A percentile compares a stretch with the other conserved stretches of the same genome.
Conservation (phyloP, 2,329 filamentous ascomycete genomes). For the Nothopassalora personata region DNA sequence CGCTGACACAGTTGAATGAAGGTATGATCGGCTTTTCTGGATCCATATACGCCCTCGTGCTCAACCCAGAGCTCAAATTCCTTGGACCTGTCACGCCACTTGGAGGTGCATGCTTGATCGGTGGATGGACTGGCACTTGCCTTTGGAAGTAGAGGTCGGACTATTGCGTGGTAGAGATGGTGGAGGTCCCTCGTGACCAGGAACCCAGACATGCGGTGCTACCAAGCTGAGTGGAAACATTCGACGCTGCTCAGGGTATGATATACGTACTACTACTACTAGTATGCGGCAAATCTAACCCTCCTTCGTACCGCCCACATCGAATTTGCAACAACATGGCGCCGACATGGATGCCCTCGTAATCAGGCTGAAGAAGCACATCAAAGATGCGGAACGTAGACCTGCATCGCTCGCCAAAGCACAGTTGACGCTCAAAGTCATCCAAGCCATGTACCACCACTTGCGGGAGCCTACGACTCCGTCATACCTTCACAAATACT, state of each 20-base stretch:
- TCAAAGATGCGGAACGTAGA: neutral
- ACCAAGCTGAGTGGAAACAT: neutral
- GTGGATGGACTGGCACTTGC: conserved; percentile 55
- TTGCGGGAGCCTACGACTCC: neutral
- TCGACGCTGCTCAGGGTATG: neutral
- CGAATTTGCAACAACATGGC: neutral
- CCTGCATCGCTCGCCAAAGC: neutral
- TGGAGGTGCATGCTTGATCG: conserved; percentile 60
- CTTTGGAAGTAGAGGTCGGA: conserved; percentile 32
- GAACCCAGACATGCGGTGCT: neutral
- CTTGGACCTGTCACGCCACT: conserved; percentile 62
- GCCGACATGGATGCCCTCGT: neutral
- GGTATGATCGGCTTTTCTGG: conserved; percentile 63
- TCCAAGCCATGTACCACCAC: neutral
- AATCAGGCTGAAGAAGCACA: neutral
- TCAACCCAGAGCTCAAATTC: conserved; percentile 56
- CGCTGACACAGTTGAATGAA: too few species aligned
- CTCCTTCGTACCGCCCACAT: neutral
- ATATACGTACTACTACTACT: neutral
- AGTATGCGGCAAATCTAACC: neutral
- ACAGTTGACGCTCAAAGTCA: neutral
- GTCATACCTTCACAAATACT: neutral
- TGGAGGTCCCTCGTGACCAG: neutral
- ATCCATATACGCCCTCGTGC: conserved; percentile 57
- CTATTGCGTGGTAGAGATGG: conserved; percentile 7